Base-by-base conservation (phyloP, 169 alveolate genomes). In the Theileria annulata region DNA sequence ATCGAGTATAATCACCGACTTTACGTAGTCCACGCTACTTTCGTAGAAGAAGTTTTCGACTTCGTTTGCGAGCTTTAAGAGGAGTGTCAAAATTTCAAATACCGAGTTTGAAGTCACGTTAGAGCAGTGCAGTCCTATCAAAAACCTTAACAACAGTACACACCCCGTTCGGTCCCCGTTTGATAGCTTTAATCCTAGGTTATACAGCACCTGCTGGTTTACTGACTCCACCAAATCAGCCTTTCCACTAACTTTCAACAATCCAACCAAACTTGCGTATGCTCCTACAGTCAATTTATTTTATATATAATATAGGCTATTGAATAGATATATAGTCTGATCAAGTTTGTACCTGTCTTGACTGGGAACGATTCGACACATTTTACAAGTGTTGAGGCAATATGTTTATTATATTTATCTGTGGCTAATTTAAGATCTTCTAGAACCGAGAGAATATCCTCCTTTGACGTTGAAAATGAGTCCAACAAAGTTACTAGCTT, bases 231-330 rank as follows among this genome's bases (percentile, higher is more conserved):
- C 74, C 21, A 83, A 63, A 30, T 17, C 47, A 0, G 68, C 47
- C 64, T 21, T 70, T 19, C 56, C 70, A 10, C 76, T 75, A 3
- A 77, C 76, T 37, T 49, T 68, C 28, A 83, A 69, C 1, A 83
- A 13, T 27, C 87, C 90, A 6, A 76, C 60, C 31, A 83, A 75
- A 48, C 87, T 83, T 13, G 86, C 90, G 54, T 83, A 83, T 10
- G 88, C 88, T 27, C 68, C 80, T 72, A 35, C 54, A 42, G 28
- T 64, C 30, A 64, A 15, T 64, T 10, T 56, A 56, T 21, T 13
- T 56, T 56, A 56, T 5, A 4, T 25, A 25, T 56, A 19, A 3
- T 54, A 21, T 25, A 42, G 51, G 51, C 13, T 42, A 71, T 37
- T 10, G 27, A 25, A 27, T 42, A 37, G 12, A 15, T 37, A 23